Conservation (phyloP, 2,329 filamentous ascomycete species). For the Diplodia mutila region DNA sequence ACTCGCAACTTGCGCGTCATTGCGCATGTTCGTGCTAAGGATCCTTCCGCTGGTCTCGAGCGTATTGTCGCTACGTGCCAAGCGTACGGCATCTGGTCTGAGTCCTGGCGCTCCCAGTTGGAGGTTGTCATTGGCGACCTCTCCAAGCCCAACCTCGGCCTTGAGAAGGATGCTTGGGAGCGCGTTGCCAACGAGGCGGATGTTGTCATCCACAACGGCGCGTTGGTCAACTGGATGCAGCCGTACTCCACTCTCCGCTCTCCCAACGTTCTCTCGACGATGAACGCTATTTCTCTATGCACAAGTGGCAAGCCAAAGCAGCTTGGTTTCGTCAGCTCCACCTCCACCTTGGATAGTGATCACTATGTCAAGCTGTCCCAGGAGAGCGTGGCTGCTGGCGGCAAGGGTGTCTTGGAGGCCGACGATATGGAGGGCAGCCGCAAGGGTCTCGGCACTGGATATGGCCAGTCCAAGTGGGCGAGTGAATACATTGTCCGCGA, state of each 20-base stretch:
- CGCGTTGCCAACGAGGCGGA: conserved; percentile 68
- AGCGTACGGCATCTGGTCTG: conserved; percentile 79
- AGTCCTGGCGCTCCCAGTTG: conserved; percentile 68
- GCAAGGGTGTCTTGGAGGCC: conserved; percentile 68
- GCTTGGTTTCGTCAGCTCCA: conserved; percentile 82
- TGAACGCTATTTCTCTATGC: conserved; percentile 77
- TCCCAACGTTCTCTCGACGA: conserved; percentile 79
- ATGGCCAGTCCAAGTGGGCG: conserved; percentile 91
- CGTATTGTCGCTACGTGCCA: conserved; percentile 69
- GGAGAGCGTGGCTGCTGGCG: conserved; percentile 62
- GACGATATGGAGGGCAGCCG: conserved; percentile 80
- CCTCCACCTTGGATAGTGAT: conserved; percentile 78
- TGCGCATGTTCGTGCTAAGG: conserved; percentile 74
- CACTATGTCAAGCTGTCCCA: conserved; percentile 78
- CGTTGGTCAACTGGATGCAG: conserved; percentile 56
- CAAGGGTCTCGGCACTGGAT: conserved; percentile 79
- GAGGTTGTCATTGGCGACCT: conserved; percentile 74
- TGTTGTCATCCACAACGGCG: conserved; percentile 76
- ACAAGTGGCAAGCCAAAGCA: conserved; percentile 76
- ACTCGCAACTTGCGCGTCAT: conserved; percentile 68
- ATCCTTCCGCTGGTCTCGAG: conserved; percentile 61
- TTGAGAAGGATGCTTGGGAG: conserved; percentile 69
- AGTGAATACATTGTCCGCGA: conserved; percentile 73
- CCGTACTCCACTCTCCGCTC: conserved; percentile 72
- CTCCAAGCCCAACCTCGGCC: conserved; percentile 70